Conservation (phyloP, 306 rosid species). For the Rosa lucieae region DNA sequence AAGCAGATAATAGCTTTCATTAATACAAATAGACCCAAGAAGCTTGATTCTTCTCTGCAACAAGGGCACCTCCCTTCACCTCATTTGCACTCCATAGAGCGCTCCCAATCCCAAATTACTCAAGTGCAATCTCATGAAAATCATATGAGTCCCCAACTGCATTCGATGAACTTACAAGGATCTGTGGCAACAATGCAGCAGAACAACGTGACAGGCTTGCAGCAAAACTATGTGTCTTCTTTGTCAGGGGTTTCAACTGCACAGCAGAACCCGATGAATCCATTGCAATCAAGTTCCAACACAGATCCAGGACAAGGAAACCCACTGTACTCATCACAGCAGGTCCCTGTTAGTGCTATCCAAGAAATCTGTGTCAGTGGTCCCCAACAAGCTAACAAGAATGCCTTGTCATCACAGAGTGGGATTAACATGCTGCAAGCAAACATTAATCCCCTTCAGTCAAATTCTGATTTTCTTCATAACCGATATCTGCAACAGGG, state of each 20-base stretch:
- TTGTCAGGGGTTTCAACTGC: conserved; percentile 49
- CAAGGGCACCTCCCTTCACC: conserved; percentile 64
- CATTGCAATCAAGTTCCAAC: conserved; percentile 58
- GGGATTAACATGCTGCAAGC: conserved; percentile 59
- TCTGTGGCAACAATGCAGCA: conserved; percentile 53
- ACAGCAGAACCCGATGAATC: conserved; percentile 54
- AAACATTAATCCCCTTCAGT: conserved; percentile 51
- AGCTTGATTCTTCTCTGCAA: conserved; percentile 39
- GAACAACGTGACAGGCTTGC: conserved; percentile 52
- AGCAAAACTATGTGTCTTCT: conserved; percentile 58
- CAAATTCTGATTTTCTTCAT: conserved; percentile 63
- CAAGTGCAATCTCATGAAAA: conserved; percentile 66
- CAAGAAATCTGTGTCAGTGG: conserved; percentile 63
- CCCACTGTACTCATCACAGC: conserved; percentile 56
- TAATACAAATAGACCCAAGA: conserved; percentile 45
- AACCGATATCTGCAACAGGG: conserved; percentile 66
- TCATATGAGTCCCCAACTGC: conserved; percentile 69
- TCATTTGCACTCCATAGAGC: conserved; percentile 48
- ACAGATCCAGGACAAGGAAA: conserved; percentile 74
- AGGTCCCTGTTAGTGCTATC: conserved; percentile 54
- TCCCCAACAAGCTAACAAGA: conserved; percentile 60
- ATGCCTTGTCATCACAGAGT: conserved; percentile 53
- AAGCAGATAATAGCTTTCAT: conserved; percentile 48
- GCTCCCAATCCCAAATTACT: conserved; percentile 59
- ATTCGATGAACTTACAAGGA: conserved; percentile 53